phyloP scores from a whole-genome alignment of 2,329 filamentous ascomycete genomes.

The Trichothecium sympodiale region DNA sequence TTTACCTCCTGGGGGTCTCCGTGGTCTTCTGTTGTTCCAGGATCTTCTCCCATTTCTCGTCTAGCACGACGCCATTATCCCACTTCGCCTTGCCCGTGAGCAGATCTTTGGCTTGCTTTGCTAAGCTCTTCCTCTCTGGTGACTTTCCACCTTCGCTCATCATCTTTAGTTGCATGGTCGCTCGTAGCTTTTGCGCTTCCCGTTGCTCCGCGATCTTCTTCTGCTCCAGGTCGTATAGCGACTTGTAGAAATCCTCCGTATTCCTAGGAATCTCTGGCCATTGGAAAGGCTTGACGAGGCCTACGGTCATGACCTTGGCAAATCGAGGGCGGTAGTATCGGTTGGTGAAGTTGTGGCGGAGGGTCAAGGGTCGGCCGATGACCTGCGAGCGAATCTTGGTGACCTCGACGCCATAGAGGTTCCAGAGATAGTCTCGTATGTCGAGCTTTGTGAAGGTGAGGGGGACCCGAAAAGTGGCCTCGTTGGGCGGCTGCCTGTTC shows the following conservation, averaged over 20 bases:
- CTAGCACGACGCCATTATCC: conserved; percentile 35
- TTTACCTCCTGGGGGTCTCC: neutral
- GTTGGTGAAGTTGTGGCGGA: conserved; percentile 34
- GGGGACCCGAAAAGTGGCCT: conserved; percentile 84
- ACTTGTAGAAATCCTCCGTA: conserved; percentile 52
- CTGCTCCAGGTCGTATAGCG: conserved; percentile 42
- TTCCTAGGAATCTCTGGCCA: conserved; percentile 66
- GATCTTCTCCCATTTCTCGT: conserved; percentile 33
- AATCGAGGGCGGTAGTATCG: conserved; percentile 59
- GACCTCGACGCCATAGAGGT: conserved; percentile 69
- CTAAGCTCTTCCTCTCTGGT: conserved; percentile 42
- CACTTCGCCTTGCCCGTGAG: conserved; percentile 51
- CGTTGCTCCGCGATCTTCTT: conserved; percentile 35
- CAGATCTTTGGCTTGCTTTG: conserved; percentile 52
- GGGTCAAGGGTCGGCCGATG: conserved; percentile 49
- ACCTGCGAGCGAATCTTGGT: conserved; percentile 67
- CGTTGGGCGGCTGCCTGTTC: conserved; percentile 61
- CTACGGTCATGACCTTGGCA: conserved; percentile 89
- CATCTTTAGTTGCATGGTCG: conserved; percentile 25
- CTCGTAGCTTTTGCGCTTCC: conserved; percentile 25
- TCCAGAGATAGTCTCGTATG: conserved; percentile 85
- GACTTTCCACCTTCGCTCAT: conserved; percentile 35
- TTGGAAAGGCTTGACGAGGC: conserved; percentile 77
- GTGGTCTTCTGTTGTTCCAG: conserved; percentile 13
- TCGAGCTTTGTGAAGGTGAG: conserved; percentile 94